phyloP scores from a whole-genome alignment of 2,329 filamentous ascomycete species.

The Zymoseptoria crescenta region DNA sequence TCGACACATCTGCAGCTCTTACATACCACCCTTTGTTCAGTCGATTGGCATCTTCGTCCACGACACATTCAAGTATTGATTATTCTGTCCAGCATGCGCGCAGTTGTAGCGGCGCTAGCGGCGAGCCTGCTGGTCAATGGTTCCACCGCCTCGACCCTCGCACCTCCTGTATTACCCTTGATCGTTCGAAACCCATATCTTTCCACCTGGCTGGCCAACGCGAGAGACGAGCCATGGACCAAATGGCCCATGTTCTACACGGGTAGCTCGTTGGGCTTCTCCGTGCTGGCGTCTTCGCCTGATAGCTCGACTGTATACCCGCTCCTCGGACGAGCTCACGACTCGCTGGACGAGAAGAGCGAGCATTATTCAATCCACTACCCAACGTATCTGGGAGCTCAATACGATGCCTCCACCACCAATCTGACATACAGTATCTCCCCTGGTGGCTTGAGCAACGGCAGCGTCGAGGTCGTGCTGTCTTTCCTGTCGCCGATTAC shows the following conservation, averaged over 20 bases:
- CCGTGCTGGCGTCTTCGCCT: conserved; percentile 55
- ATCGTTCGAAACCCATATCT: conserved; percentile 46
- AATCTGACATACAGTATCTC: conserved; percentile 59
- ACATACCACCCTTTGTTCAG: too few relatives aligned
- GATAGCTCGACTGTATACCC: conserved; percentile 55
- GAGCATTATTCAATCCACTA: conserved; percentile 48
- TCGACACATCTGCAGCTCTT: not conserved
- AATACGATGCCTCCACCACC: conserved; percentile 62
- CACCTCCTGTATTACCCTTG: conserved; percentile 46
- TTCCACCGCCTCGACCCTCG: conserved; percentile 45
- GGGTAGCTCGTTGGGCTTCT: conserved; percentile 59
- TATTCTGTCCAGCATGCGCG: conserved; percentile 13
- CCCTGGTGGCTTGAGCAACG: conserved; percentile 29
- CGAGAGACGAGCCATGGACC: conserved; percentile 67
- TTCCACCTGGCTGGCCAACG: conserved; percentile 52
- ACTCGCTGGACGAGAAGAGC: conserved; percentile 47
- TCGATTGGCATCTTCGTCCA: too few relatives aligned
- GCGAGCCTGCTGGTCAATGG: conserved; percentile 26
- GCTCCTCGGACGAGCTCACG: conserved; percentile 57
- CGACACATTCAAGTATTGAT: not conserved
- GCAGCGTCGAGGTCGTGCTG: conserved; percentile 47
- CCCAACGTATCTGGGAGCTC: conserved; percentile 52
- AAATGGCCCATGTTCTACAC: conserved; percentile 85
- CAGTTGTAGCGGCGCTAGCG: conserved; percentile 12
- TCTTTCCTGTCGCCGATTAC: conserved; percentile 73